Percentiles rank a stretch among this genome's conserved stretches.
Evolutionary conservation across 1,284 basidiomycete genomes (phyloP).

Genomic region (Cerioporus squamosus): DNA sequence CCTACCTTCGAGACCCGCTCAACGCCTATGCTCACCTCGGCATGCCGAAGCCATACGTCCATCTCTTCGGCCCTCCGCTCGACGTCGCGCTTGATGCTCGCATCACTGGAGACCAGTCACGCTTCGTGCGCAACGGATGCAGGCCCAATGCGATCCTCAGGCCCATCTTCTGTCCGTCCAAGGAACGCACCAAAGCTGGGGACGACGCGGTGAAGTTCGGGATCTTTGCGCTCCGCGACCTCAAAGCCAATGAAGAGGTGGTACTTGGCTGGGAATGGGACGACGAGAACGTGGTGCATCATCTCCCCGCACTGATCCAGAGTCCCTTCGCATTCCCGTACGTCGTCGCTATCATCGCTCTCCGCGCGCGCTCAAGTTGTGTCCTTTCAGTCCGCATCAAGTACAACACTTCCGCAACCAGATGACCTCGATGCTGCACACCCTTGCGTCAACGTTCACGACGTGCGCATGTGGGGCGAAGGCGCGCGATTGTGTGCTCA

Average conservation of each 20-base stretch:
- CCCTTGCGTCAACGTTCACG: constrained; percentile 74
- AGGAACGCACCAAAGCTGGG: constrained; percentile 17
- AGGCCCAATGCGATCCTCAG: constrained; percentile 88
- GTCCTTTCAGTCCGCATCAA: constrained; percentile 52
- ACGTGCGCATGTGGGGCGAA: constrained; percentile 76
- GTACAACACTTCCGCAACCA: constrained; percentile 60
- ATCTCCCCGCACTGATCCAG: constrained; percentile 73
- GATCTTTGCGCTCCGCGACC: constrained; percentile 80
- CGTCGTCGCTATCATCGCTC: constrained; percentile 34
- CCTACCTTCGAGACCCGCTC: constrained; percentile 67
- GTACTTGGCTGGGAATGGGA: constrained; percentile 98
- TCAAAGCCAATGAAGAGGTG: constrained; percentile 85
- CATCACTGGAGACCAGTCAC: constrained; percentile 72
- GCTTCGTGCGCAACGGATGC: constrained; percentile 87
- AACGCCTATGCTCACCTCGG: constrained; percentile 75
- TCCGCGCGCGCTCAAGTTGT: constrained; percentile 22
- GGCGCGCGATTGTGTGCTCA: constrained; percentile 67
- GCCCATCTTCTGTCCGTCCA: constrained; percentile 66
- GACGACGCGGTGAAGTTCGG: constrained; percentile 70
- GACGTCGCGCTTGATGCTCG: constrained; percentile 85
- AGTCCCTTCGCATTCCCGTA: constrained; percentile 60
- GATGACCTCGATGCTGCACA: constrained; percentile 74
- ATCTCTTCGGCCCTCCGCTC: constrained; percentile 80
- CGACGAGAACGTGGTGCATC: constrained; percentile 87
- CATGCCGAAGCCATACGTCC: constrained; percentile 80